Conservation (phyloP, 768 basidiomycete species). For the Mycena leptocephala region DNA sequence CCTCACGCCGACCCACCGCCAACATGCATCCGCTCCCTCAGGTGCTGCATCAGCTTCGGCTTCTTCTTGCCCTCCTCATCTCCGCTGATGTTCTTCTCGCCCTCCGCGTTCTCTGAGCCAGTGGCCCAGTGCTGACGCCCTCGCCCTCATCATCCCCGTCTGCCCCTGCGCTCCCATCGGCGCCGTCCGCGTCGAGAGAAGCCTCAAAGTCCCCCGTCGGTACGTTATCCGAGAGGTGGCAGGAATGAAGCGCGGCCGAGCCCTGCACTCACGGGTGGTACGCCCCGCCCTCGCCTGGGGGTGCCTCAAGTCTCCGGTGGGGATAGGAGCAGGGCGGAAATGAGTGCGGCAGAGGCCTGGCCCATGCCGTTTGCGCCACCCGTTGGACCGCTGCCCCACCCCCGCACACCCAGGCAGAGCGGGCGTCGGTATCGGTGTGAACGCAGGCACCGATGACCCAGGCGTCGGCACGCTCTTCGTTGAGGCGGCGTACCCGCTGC, state of each 20-base stretch:
- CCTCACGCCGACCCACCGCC: too few relatives aligned
- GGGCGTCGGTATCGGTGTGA: background rate
- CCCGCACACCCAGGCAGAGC: background rate
- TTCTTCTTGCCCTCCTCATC: background rate
- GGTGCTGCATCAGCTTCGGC: background rate
- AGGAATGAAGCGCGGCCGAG: too few relatives aligned
- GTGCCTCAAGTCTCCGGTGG: background rate
- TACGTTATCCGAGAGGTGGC: too few relatives aligned
- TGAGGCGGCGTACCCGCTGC: constrained; percentile 23
- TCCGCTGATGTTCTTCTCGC: background rate
- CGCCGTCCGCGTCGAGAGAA: background rate
- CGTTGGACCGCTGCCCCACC: too few relatives aligned
- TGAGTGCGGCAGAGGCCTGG: background rate
- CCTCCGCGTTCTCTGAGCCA: too few relatives aligned
- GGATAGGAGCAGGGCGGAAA: background rate
- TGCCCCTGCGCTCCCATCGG: background rate
- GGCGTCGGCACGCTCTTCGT: background rate
- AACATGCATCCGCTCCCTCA: too few relatives aligned
- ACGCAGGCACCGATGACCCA: background rate
- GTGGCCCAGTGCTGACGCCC: too few relatives aligned
- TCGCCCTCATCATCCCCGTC: background rate
- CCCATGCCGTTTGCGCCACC: background rate
- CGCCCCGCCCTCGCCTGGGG: background rate
- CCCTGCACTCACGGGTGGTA: background rate
- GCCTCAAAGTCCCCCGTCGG: background rate